Evolutionary conservation across 169 alveolate genomes (phyloP), one percentile per base, ranked within the genome.

Genomic region (Plasmodium inui): DNA sequence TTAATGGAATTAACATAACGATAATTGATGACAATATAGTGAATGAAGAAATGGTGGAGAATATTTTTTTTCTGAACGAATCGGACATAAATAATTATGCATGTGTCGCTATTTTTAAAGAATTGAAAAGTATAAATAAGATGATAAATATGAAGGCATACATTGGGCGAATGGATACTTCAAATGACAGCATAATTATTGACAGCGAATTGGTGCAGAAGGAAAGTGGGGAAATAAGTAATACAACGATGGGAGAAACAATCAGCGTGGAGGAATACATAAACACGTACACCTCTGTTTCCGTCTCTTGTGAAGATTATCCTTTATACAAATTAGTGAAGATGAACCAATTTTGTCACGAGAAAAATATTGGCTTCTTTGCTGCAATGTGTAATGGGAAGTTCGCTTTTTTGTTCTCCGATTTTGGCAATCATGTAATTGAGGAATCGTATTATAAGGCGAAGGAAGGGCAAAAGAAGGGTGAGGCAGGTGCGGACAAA

Each of bases 21-120:
- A 78, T 96, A 72, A 95, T 96, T 84, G 88, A 94, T 61, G 97
- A 96, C 30, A 96, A 95, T 37, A 95, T 93, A 41, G 97, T 95
- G 14, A 92, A 95, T 76, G 96, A 91, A 73, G 97, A 96, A 50
- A 95, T 93, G 92, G 85, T 94, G 14, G 95, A 94, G 37, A 96
- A 95, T 90, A 83, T 95, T 53, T 89, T 95, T 78, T 76, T 96
- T 32, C 72, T 96, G 22, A 79, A 84, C 89, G 95, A 95, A 37
- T 10, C 73, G 0, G 88, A 78, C 26, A 14, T 94, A 28, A 53
- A 81, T 0, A 37, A 83, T 8, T 90, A 78, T 82, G 73, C 70
- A 32, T 78, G 89, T 88, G 19, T 88, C 44, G 34, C 94, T 22
- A 88, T 88, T 37, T 88, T 74, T 88, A 88, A 76, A 39, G 94